A percentile compares a stretch with the other conserved stretches of the same genome.
Conservation (phyloP, 441 rosid genomes). For the Pelargonium citronellum region DNA sequence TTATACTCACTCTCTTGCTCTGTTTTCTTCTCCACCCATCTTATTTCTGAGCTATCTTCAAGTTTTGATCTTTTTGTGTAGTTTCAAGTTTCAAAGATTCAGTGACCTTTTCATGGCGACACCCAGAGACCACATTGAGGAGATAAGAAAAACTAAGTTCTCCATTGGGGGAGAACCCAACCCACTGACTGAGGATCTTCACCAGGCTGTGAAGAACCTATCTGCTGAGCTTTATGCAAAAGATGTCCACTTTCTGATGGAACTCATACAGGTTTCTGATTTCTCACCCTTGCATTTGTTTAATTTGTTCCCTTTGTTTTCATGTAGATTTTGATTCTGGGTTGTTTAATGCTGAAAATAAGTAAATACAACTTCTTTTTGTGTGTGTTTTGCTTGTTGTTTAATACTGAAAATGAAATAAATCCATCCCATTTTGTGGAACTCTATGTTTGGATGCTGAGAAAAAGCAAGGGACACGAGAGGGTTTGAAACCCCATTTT, state of each 20-base stretch:
- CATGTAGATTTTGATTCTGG: background rate
- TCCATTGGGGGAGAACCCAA: conserved; percentile 36
- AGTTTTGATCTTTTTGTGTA: background rate
- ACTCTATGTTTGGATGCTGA: conserved; percentile 2
- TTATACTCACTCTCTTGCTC: background rate
- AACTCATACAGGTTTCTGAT: conserved; percentile 44
- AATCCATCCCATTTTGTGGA: background rate
- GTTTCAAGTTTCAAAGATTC: background rate
- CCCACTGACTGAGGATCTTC: conserved; percentile 18
- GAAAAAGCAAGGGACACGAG: background rate
- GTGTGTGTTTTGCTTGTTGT: background rate
- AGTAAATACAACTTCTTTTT: background rate
- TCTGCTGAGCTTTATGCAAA: conserved; percentile 71
- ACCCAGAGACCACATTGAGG: conserved; percentile 43
- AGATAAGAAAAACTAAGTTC: conserved; percentile 34
- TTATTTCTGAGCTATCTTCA: background rate
- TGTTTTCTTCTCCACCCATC: background rate
- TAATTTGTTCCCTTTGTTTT: background rate
- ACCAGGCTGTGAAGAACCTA: conserved; percentile 28
- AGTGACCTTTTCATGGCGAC: conserved; percentile 18
- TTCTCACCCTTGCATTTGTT: background rate
- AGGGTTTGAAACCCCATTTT: background rate
- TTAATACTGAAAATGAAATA: background rate
- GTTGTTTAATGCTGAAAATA: background rate
- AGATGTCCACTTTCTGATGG: conserved; percentile 57